Conservation (phyloP, 805 yeast species). For the Ogataea naganishii region DNA sequence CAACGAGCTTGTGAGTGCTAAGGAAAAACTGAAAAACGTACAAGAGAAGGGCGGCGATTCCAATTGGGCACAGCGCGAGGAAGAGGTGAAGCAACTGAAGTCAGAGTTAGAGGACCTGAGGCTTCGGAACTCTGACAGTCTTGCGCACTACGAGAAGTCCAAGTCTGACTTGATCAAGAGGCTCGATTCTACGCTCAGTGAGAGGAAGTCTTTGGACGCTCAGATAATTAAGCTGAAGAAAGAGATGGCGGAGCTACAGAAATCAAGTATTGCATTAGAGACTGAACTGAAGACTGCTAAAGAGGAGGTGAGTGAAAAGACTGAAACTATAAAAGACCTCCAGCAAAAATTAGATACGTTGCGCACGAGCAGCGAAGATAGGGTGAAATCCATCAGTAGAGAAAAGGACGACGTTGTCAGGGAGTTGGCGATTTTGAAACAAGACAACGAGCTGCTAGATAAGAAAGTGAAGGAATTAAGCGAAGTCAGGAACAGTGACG, state of each 20-base stretch:
- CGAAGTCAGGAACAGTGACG: constrained; percentile 30
- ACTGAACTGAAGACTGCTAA: constrained; percentile 12
- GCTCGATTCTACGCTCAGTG: constrained; percentile 9
- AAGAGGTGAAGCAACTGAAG: constrained; percentile 2
- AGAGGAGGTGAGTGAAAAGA: constrained; percentile 10
- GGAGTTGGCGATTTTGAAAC: constrained; percentile 19
- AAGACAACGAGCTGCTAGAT: constrained; percentile 25
- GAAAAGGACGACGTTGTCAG: constrained; percentile 24
- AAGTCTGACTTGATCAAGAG: constrained; percentile 17
- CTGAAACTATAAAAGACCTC: constrained; percentile 10
- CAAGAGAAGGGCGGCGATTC: constrained; percentile 7
- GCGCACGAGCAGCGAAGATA: constrained; percentile 10
- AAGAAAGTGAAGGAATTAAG: constrained; percentile 27
- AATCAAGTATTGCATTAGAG: constrained; percentile 11
- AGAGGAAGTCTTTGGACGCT: constrained; percentile 8
- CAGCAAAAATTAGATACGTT: constrained; percentile 10
- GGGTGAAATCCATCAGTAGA: constrained; percentile 17
- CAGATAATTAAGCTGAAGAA: constrained; percentile 3
- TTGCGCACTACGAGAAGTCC: constrained; percentile 25
- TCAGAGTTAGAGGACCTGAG: constrained; percentile 19
- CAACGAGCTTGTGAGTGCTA: constrained; percentile 65
- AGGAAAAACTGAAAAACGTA: constrained; percentile 42
- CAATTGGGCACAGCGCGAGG: constrained; percentile 1
- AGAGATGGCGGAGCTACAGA: constrained; percentile 7
- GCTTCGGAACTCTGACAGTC: constrained; percentile 26